Conservation (phyloP, 306 rosid species). For the Heteromeles arbutifolia region DNA sequence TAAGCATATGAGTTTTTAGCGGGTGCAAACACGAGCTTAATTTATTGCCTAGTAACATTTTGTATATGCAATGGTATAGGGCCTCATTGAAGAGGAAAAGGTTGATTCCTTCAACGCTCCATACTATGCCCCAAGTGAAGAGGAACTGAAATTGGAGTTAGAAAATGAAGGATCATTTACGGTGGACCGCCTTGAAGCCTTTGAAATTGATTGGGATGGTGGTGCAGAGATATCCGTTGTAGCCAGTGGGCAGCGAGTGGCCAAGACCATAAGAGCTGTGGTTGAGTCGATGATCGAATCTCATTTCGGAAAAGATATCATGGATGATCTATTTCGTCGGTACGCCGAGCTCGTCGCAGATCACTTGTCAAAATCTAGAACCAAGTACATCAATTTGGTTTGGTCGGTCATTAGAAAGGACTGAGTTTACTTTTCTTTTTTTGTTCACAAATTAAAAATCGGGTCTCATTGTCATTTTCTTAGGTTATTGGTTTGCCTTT, state of each 20-base stretch:
- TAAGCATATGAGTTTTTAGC: not conserved
- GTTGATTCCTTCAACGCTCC: slow-evolving; percentile 74
- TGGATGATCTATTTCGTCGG: slow-evolving; percentile 47
- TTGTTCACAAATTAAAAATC: not conserved
- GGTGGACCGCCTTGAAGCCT: slow-evolving; percentile 28
- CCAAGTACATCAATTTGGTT: slow-evolving; percentile 52
- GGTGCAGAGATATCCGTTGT: not conserved
- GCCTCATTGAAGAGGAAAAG: slow-evolving; percentile 50
- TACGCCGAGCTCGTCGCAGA: slow-evolving; percentile 28
- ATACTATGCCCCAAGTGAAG: slow-evolving; percentile 61
- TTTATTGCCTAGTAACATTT: not conserved
- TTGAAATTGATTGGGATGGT: slow-evolving; percentile 57
- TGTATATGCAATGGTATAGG: slow-evolving; percentile 22
- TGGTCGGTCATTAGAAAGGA: slow-evolving; percentile 34
- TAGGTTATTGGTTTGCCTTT: too few species aligned
- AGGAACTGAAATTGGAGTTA: slow-evolving; percentile 38
- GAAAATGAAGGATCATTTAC: slow-evolving; percentile 62
- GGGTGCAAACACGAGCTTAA: not conserved
- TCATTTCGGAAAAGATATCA: slow-evolving; percentile 47
- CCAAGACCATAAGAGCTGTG: slow-evolving; percentile 55
- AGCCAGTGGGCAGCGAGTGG: slow-evolving; percentile 37
- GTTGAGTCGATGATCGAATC: slow-evolving; percentile 62
- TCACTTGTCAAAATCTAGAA: slow-evolving; percentile 26
- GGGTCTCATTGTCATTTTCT: too few species aligned
- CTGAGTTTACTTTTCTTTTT: not conserved